phyloP scores from a whole-genome alignment of 768 basidiomycete species.

The Trametes maxima region DNA sequence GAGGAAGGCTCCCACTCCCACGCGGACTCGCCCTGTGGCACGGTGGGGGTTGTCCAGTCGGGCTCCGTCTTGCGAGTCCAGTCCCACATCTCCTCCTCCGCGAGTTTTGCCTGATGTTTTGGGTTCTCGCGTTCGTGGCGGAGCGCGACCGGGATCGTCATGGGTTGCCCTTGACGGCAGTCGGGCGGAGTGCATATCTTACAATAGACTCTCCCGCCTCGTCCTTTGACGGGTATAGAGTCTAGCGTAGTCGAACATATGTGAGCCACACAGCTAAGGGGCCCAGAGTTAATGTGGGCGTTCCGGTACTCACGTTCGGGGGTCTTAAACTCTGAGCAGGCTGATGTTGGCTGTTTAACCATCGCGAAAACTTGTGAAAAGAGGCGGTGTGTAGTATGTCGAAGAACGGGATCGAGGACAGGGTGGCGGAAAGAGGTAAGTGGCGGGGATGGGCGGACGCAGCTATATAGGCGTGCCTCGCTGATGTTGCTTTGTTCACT shows the following conservation, averaged over 20 bases:
- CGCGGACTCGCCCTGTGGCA: conserved; percentile 10
- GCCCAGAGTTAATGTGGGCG: neutral
- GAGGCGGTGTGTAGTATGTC: neutral
- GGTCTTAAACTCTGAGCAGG: conserved; percentile 7
- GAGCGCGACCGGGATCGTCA: conserved; percentile 34
- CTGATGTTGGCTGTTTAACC: neutral
- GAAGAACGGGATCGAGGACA: neutral
- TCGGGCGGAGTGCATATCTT: conserved; percentile 34
- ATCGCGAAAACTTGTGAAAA: neutral
- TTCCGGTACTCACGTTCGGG: conserved; percentile 14
- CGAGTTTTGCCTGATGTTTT: conserved; percentile 24
- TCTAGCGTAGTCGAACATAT: conserved; percentile 21
- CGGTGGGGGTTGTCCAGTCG: conserved; percentile 7
- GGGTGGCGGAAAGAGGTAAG: neutral
- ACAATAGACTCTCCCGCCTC: conserved; percentile 35
- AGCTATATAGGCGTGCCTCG: conserved; percentile 9
- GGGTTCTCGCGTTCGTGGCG: conserved; percentile 35
- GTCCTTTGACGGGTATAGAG: conserved; percentile 25
- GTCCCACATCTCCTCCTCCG: conserved; percentile 18
- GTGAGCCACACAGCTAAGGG: neutral
- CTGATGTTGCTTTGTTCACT: conserved; percentile 5
- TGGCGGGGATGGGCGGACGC: neutral
- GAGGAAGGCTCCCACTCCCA: conserved; percentile 19
- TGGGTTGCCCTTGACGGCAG: conserved; percentile 27
- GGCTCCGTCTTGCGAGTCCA: neutral